A percentile compares a stretch with the other conserved stretches of the same genome.
Evolutionary conservation across 108 stramenopile species (phyloP).

Genomic region (Cyclotella atomus): DNA sequence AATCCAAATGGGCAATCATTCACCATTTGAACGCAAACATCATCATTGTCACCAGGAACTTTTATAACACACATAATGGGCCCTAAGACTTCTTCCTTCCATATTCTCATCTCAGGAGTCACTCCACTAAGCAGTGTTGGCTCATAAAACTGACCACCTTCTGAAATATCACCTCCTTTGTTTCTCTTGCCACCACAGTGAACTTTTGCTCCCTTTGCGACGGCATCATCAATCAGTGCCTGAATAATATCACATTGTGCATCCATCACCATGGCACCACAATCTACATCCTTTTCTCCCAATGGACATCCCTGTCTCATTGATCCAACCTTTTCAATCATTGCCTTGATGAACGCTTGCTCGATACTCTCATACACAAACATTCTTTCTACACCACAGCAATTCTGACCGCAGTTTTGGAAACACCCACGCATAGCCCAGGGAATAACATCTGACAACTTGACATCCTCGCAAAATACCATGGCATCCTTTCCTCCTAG

Average conservation of each 20-base stretch:
- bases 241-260: constrained; percentile 85
- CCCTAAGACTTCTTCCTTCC: constrained; percentile 98
- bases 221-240: constrained; percentile 95
- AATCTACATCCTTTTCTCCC: constrained; percentile 79
- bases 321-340: constrained; percentile 62
- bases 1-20: constrained; percentile 93
- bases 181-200: constrained; percentile 90
- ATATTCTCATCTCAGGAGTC: constrained; percentile 91
- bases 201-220: constrained; percentile 92
- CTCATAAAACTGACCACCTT: constrained; percentile 91
- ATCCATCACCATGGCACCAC: constrained; percentile 94
- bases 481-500: constrained; percentile 99
- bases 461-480: constrained; percentile 94
- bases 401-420: constrained; percentile 98
- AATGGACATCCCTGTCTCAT: constrained; percentile 88
- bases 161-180: constrained; percentile 30
- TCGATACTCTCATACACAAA: constrained; percentile 94
- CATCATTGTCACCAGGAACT: constrained; percentile 87
- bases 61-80: constrained; percentile 97
- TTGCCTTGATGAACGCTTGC: constrained; percentile 69
- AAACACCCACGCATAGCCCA: constrained; percentile 96
- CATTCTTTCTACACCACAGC: constrained; percentile 96
- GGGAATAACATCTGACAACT: constrained; percentile 76
- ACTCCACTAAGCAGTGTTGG: constrained; percentile 95
- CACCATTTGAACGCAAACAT: constrained; percentile 81